A percentile compares a stretch with the other conserved stretches of the same genome.
phyloP scores from a whole-genome alignment of 192 early-diverging fungal species.

The Coemansia sp. region DNA sequence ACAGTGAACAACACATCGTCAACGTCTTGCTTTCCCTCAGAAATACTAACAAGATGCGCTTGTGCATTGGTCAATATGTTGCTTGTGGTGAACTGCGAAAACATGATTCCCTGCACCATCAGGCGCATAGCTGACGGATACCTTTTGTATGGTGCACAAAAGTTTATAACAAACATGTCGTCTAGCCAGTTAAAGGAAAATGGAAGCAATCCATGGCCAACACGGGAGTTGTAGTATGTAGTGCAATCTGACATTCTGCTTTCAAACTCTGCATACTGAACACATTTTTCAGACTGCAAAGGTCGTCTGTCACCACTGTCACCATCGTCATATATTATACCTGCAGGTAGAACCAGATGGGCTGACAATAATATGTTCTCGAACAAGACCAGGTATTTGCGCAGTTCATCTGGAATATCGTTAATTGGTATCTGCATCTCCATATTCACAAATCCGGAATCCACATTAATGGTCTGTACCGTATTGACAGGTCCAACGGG shows the following conservation, averaged over 20 bases:
- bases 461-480: conserved; percentile 64
- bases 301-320: neutral
- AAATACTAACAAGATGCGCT: conserved; percentile 65
- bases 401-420: conserved; percentile 59
- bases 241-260: conserved; percentile 52
- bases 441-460: conserved; percentile 67
- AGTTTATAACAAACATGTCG: conserved; percentile 61
- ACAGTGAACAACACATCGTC: conserved; percentile 56
- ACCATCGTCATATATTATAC: conserved; percentile 29
- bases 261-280: conserved; percentile 38
- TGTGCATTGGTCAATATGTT: conserved; percentile 67
- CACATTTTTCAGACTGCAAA: conserved; percentile 1
- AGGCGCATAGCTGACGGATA: conserved; percentile 49
- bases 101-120: conserved; percentile 60
- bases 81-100: conserved; percentile 68
- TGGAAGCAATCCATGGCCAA: conserved; percentile 19
- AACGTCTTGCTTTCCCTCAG: conserved; percentile 70
- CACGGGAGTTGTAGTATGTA: conserved; percentile 51
- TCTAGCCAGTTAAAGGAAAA: conserved; percentile 57
- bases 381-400: conserved; percentile 73
- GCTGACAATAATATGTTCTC: conserved; percentile 72
- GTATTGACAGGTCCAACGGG: conserved; percentile 51
- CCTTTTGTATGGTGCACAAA: conserved; percentile 22
- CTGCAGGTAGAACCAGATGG: conserved; percentile 56
- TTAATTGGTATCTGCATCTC: conserved; percentile 59